Base-by-base conservation (phyloP, 371 early-diverging fungal species). In the Mortierella sp. region DNA sequence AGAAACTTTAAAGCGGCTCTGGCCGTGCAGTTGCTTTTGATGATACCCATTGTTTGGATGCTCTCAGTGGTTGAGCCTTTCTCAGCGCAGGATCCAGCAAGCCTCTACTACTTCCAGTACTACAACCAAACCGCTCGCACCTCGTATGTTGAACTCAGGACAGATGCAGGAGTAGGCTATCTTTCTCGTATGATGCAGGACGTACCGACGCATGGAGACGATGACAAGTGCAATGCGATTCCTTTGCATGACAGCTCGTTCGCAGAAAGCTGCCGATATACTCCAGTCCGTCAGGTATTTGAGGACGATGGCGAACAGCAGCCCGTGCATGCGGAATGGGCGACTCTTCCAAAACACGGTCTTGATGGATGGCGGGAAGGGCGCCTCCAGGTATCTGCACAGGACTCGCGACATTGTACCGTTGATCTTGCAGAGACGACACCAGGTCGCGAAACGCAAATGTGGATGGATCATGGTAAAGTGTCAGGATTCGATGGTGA, bases 251-350 rank as follows among this genome's bases (percentile, higher is more conserved):
- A 44, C 3, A 45, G 52, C 8, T 37, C 27, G 27, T 41, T 39
- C 5, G n/a, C 41, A 17, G 69, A 69, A 28, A 14, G 5, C 2
- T 76, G 77, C 44, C 47, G 10, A 1, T 64, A 60, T 25, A 1
- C 17, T 0, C 77, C 77, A 16, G 22, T 6, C 10, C 69, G 77
- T 5, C 77, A 76, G 17, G 47, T 76, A 49, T 76, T 76, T 58
- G 77, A 76, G 40, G 77, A 76, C 37, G 44, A 48, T 7, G 69
- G 77, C 3, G 17, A 46, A 22, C 55, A 56, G 0, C 29, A 34
- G 27, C 77, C 77, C n/a, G 7, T 76, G 29, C 58, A 56, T 9
- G 57, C 52, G 22, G 52, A 61, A 14, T 69, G 69, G 77, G 28
- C 49, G 3, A 13, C 43, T 0, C 19, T 29, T 0, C 54, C 57